Base-by-base conservation (phyloP, 257 asterid species). In the Cinchona pubescens region DNA sequence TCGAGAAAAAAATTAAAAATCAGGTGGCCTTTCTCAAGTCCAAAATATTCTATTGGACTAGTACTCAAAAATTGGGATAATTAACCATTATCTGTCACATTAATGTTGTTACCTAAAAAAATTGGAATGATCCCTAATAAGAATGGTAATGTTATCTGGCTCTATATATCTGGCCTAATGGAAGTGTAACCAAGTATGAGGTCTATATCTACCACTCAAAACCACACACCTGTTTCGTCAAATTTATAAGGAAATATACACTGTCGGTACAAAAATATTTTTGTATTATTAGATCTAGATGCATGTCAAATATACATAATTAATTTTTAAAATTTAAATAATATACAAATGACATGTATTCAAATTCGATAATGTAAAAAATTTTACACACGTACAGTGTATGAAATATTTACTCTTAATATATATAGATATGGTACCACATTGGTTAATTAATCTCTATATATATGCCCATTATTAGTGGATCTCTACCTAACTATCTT, bases 71-170 rank as follows among this genome's bases (percentile, higher is more conserved):
- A 3, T 9, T 15, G 7, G 49, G 46, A 42, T 40, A 53, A 60
- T 34, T 70, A 32, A 70, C 34, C 46, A 4, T 38, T 77, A 71
- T 49, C 4, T 71, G 73, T 78, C 76, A 51, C 64, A 40, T n/a
- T 62, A 60, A 34, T 12, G 73, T 18, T 72, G 59, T 53, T 19
- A 19, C 32, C 79, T 60, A 49, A 30, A 29, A 49, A 78, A 81
- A 70, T 74, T 73, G 77, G 81, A 84, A 74, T 78, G n/a, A n/a
- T n/a, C n/a, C n/a, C n/a, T n/a, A n/a, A n/a, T n/a, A n/a, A n/a
- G n/a, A n/a, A n/a, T n/a, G n/a, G n/a, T n/a, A n/a, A n/a, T 69
- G 53, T n/a, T 72, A 61, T 66, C 21, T 85, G 78, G 74, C 81
- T 72, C 56, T n/a, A n/a, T n/a, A n/a, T n/a, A n/a, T n/a, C n/a